These are phyloP conservation scores for Penicillium crustosum DNA, from an alignment of 2,329 filamentous ascomycete species.

Conservation along the genomic window DNA sequence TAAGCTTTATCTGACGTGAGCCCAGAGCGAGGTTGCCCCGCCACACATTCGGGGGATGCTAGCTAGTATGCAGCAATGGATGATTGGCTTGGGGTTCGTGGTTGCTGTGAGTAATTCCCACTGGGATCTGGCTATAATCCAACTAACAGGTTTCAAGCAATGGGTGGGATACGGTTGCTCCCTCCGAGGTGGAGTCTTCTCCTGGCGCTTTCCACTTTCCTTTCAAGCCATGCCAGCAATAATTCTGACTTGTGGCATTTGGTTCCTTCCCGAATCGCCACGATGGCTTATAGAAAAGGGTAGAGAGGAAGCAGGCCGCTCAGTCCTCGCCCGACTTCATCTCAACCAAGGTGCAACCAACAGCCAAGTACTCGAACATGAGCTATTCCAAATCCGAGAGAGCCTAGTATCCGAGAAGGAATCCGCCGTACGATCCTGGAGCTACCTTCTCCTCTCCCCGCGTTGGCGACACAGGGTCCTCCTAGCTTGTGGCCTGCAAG, in stretches of 20 bases:
- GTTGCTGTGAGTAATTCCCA: slow-evolving; percentile 37
- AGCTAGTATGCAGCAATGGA: slow-evolving; percentile 48
- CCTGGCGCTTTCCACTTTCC: slow-evolving; percentile 39
- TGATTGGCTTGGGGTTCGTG: slow-evolving; percentile 46
- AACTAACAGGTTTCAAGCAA: slow-evolving; percentile 32
- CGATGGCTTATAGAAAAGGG: slow-evolving; percentile 43
- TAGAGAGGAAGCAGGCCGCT: slow-evolving; percentile 34
- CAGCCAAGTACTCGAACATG: slow-evolving; percentile 39
- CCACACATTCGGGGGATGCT: slow-evolving; percentile 42
- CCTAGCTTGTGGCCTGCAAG: slow-evolving; percentile 51
- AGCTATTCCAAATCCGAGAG: slow-evolving; percentile 44
- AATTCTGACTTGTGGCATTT: slow-evolving; percentile 36
- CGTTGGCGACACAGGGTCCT: slow-evolving; percentile 49
- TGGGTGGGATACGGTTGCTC: slow-evolving; percentile 53
- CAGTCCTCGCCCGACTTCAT: slow-evolving; percentile 35
- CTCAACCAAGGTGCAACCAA: slow-evolving; percentile 33
- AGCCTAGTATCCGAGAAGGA: slow-evolving; percentile 41
- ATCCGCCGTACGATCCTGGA: slow-evolving; percentile 40
- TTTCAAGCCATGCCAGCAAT: slow-evolving; percentile 44
- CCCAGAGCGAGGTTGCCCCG: slow-evolving; percentile 42
- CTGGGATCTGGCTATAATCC: background rate
- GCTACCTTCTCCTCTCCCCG: slow-evolving; percentile 43
- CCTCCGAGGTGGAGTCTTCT: slow-evolving; percentile 31
- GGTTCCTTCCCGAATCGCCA: slow-evolving; percentile 37
- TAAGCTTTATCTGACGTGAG: slow-evolving; percentile 6